Evolutionary conservation across 2,329 filamentous ascomycete species (phyloP).

Genomic region (Didymella segeticola): DNA sequence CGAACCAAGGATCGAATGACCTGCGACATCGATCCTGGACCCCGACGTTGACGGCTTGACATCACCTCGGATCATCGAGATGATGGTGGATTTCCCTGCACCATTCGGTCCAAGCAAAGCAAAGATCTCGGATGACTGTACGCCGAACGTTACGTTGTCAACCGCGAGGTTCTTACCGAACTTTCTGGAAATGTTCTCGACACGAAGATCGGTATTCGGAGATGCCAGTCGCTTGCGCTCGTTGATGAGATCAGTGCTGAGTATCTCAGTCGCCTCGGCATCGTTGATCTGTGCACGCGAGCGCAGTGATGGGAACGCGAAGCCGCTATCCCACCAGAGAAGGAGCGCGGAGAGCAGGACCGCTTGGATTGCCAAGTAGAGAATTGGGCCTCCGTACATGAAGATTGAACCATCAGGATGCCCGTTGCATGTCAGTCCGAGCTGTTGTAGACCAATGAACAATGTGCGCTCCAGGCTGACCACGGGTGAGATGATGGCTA

Average conservation of each 20-base stretch:
- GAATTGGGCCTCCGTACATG: conserved; percentile 80
- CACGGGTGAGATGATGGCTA: conserved; percentile 31
- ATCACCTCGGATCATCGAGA: conserved; percentile 84
- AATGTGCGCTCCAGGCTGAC: conserved; percentile 28
- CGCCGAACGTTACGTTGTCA: conserved; percentile 82
- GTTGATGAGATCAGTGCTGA: conserved; percentile 61
- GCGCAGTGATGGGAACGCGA: conserved; percentile 56
- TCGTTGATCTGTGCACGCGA: conserved; percentile 51
- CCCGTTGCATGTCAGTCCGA: conserved; percentile 74
- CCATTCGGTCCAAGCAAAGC: conserved; percentile 89
- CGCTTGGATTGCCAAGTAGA: conserved; percentile 79
- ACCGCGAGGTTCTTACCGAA: conserved; percentile 71
- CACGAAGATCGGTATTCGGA: conserved; percentile 75
- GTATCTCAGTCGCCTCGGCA: conserved; percentile 59
- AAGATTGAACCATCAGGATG: conserved; percentile 67
- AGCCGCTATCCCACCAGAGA: conserved; percentile 53
- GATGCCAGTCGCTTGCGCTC: conserved; percentile 69
- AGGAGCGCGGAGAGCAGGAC: conserved; percentile 72
- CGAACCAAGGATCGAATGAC: conserved; percentile 69
- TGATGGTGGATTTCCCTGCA: conserved; percentile 88
- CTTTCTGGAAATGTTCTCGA: conserved; percentile 76
- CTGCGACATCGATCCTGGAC: conserved; percentile 78
- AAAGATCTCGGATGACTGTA: conserved; percentile 80
- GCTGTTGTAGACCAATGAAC: conserved; percentile 55
- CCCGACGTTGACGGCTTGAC: conserved; percentile 69